Conservation (phyloP, 2,329 filamentous ascomycete genomes). For the Penicillium occitanis region DNA sequence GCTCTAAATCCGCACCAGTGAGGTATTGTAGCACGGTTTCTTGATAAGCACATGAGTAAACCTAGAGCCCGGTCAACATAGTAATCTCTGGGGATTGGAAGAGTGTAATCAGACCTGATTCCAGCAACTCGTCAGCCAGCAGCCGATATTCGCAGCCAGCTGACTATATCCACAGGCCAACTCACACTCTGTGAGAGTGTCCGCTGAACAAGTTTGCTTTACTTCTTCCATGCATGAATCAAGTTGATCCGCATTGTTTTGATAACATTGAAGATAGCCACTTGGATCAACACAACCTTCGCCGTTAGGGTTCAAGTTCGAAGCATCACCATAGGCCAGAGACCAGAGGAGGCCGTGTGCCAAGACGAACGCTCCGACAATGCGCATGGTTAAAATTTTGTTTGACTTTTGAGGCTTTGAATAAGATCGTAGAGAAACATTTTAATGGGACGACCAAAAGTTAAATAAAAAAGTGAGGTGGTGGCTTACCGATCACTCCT, state of each 20-base stretch:
- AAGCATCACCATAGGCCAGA: conserved; percentile 16
- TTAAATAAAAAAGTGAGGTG: not conserved
- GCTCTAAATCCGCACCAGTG: not conserved
- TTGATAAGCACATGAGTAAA: conserved; percentile 5
- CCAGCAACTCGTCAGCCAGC: conserved; percentile 2
- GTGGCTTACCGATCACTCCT: not conserved
- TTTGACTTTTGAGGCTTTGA: not conserved
- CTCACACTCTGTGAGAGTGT: not conserved
- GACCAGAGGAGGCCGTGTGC: conserved; percentile 13
- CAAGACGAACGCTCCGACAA: not conserved
- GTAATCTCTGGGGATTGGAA: not conserved
- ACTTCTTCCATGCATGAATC: not conserved
- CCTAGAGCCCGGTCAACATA: not conserved
- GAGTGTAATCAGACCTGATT: not conserved
- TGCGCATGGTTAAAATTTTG: not conserved
- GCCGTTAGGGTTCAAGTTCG: conserved; percentile 21
- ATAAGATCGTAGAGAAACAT: not conserved
- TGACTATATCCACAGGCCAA: not conserved
- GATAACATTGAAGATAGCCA: conserved; percentile 23
- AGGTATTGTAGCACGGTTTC: not conserved
- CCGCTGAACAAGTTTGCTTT: not conserved
- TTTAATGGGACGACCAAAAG: not conserved
- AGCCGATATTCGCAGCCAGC: not conserved
- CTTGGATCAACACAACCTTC: conserved; percentile 22
- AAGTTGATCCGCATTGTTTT: conserved; percentile 16